phyloP scores from a whole-genome alignment of 345 rosid genomes.

The Syzygium oleosum region DNA sequence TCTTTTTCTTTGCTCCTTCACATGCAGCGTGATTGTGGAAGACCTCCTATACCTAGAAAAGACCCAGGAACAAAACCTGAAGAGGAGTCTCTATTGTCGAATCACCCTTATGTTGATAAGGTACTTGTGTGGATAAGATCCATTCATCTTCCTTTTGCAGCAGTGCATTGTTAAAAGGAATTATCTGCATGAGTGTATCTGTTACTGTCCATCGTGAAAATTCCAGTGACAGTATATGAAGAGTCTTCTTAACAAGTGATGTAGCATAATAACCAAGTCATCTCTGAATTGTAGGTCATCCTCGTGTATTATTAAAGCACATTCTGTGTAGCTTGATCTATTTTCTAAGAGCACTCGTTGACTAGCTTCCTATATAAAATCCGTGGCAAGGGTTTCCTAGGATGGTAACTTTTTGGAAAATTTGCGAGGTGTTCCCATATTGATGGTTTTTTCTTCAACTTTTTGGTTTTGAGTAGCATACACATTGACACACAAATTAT shows the following conservation, averaged over 20 bases:
- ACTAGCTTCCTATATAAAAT: neutral
- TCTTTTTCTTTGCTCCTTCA: neutral
- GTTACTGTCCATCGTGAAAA: neutral
- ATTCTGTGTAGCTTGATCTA: neutral
- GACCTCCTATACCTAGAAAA: conserved; percentile 84
- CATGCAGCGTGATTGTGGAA: conserved; percentile 80
- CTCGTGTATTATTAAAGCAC: neutral
- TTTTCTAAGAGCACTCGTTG: neutral
- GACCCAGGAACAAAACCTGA: conserved; percentile 70
- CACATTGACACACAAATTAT: neutral
- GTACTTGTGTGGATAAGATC: conserved; percentile 19
- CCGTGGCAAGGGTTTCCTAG: neutral
- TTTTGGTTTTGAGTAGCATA: neutral
- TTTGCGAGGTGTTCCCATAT: neutral
- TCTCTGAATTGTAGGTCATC: neutral
- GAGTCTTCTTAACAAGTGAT: neutral
- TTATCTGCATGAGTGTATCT: neutral
- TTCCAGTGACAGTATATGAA: neutral
- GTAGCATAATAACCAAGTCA: neutral
- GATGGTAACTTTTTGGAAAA: neutral
- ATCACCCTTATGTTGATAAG: conserved; percentile 93
- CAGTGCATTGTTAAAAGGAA: neutral
- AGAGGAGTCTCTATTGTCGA: conserved; percentile 73
- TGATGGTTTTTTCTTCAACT: neutral
- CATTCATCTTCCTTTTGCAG: neutral